Percentiles rank a stretch among this genome's conserved stretches.
Conservation (phyloP, 768 basidiomycete genomes). For the Auricularia heimuer region DNA sequence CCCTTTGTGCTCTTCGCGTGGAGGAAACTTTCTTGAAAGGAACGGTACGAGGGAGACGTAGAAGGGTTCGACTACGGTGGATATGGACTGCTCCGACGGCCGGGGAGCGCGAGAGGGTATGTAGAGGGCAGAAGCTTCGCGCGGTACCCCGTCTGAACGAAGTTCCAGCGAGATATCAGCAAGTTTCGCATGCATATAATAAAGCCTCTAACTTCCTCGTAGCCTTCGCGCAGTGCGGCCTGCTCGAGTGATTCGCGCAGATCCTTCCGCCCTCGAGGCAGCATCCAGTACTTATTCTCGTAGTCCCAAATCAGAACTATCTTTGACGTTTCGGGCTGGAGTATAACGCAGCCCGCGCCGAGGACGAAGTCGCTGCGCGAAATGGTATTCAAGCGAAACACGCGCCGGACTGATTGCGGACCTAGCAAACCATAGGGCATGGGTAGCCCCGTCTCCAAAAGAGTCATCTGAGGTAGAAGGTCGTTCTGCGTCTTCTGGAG, state of each 20-base stretch:
- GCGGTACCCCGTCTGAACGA: constrained; percentile 38
- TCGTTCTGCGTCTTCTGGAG: too few species aligned
- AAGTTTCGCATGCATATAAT: background rate
- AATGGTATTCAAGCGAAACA: background rate
- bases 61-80: background rate
- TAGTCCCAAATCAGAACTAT: background rate
- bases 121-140: constrained; percentile 35
- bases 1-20: background rate
- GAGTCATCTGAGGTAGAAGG: background rate
- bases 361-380: background rate
- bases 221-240: constrained; percentile 52
- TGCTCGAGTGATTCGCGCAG: constrained; percentile 51
- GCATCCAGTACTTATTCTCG: background rate
- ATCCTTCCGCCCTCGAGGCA: constrained; percentile 47
- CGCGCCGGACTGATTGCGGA: background rate
- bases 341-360: background rate
- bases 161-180: background rate
- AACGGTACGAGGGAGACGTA: background rate
- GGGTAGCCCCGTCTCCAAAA: background rate
- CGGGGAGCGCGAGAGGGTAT: constrained; percentile 30
- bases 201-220: constrained; percentile 36
- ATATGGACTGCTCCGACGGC: background rate
- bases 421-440: background rate
- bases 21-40: background rate
- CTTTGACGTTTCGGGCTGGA: background rate